phyloP scores from a whole-genome alignment of 1,284 basidiomycete genomes.

The Ganoderma lingzhi region DNA sequence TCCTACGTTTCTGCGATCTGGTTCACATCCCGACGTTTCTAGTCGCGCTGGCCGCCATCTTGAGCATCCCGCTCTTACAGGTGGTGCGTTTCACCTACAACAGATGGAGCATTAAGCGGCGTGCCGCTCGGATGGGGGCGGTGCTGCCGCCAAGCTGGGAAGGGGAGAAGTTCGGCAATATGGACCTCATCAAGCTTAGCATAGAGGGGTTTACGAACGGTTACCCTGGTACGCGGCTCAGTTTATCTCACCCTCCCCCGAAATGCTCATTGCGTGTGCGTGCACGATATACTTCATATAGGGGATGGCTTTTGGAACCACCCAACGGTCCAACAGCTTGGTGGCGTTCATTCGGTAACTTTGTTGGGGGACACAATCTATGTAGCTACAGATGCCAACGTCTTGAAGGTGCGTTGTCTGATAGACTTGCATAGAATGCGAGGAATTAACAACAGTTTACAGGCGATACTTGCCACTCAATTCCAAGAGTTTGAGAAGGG shows the following conservation, averaged over 20 bases:
- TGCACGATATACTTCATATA: background rate
- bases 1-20: background rate
- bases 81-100: slow-evolving; percentile 6
- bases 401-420: slow-evolving; percentile 19
- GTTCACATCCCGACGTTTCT: background rate
- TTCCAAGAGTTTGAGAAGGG: slow-evolving; percentile 37
- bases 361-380: slow-evolving; percentile 18
- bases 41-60: slow-evolving; percentile 5
- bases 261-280: background rate
- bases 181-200: slow-evolving; percentile 26
- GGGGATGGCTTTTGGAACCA: slow-evolving; percentile 24
- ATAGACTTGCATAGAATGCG: background rate
- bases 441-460: background rate
- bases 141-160: slow-evolving; percentile 30
- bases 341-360: slow-evolving; percentile 12
- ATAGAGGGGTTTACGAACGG: slow-evolving; percentile 21
- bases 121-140: slow-evolving; percentile 27
- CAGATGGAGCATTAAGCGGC: slow-evolving; percentile 17
- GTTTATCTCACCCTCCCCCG: background rate
- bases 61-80: slow-evolving; percentile 16
- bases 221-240: slow-evolving; percentile 25
- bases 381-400: slow-evolving; percentile 18
- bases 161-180: slow-evolving; percentile 23
- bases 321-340: slow-evolving; percentile 17
- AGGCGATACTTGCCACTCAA: slow-evolving; percentile 37